Evolutionary conservation across 768 basidiomycete species (phyloP).

Genomic region (Lactarius quietus): DNA sequence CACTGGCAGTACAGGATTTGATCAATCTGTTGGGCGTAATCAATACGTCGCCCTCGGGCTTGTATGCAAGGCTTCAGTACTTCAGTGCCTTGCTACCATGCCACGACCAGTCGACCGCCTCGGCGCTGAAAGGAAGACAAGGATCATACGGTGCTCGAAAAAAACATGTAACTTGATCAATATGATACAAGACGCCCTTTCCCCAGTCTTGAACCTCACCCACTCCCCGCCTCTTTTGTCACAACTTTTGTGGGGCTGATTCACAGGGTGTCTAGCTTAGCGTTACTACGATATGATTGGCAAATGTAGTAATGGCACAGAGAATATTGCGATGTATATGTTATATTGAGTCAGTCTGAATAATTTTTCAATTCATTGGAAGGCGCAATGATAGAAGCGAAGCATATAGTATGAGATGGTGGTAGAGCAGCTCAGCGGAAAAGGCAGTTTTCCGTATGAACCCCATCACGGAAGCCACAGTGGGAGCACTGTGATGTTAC

Average conservation of each 20-base stretch:
- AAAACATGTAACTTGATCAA: slow-evolving; percentile 8
- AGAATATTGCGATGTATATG: slow-evolving; percentile 24
- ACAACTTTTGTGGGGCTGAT: background rate
- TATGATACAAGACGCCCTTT: slow-evolving; percentile 11
- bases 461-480: slow-evolving; percentile 56
- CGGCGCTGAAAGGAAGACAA: background rate
- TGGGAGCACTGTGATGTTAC: slow-evolving; percentile 68
- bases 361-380: background rate
- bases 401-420: background rate
- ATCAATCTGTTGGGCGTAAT: no score
- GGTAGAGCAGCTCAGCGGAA: slow-evolving; percentile 38
- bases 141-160: background rate
- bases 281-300: slow-evolving; percentile 4
- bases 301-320: slow-evolving; percentile 13
- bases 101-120: background rate
- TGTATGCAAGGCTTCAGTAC: background rate
- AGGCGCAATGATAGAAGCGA: background rate
- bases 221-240: background rate
- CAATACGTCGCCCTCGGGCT: no score
- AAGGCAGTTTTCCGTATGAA: slow-evolving; percentile 53
- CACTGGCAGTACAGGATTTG: no score
- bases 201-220: background rate
- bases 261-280: background rate
- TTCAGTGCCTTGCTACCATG: background rate
- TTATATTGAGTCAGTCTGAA: slow-evolving; percentile 2